Evolutionary conservation across 768 basidiomycete species (phyloP), one percentile per base, ranked within the genome.

Genomic region (Cystofilobasidium bisporidii): DNA sequence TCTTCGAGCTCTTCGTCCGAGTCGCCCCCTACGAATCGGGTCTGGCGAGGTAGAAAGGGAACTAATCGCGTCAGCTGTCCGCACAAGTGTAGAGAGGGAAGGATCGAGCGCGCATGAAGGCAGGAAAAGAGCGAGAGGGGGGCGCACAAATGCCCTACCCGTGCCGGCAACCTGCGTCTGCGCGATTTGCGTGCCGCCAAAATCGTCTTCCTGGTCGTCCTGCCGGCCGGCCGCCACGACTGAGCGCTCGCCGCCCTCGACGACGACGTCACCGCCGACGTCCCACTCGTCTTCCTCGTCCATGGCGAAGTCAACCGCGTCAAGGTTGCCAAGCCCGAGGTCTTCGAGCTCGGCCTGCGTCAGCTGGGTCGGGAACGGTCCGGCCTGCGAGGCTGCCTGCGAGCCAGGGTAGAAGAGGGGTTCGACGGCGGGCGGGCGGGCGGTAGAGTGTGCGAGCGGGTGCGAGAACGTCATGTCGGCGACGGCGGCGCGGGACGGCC

Each of bases 351-450:
- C 18, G 18, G 53, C 53, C 30, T 56, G 53, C 28, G 53, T 56
- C 18, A 56, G 47, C 47, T 48, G 47, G 4, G 22, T 48, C n/a
- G n/a, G 22, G 47, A 48, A 48, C 43, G 5, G 14, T 3, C 43
- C 17, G 43, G 14, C 20, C 43, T 5, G 43, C 43, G 6, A 12
- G 43, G 9, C 43, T 5, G 43, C 18, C 47, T 48, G 53, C 28
- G 53, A 30, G 53, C 53, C 53, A 1, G 53, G 53, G 53, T 56
- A 56, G 28, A 56, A 56, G 53, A 56, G 53, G 26, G 53, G 53
- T 18, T 56, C 53, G 30, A 11, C 53, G 28, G 28, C 14, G 53
- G 28, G 5, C 5, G 53, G 53, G 14, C 6, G 28, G 28, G 53
- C 28, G 12, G 53, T 56, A 18, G 53, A 56, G 53, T 56, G 53